Conservation (phyloP, 768 basidiomycete species). For the Kwoniella mangroviensis region DNA sequence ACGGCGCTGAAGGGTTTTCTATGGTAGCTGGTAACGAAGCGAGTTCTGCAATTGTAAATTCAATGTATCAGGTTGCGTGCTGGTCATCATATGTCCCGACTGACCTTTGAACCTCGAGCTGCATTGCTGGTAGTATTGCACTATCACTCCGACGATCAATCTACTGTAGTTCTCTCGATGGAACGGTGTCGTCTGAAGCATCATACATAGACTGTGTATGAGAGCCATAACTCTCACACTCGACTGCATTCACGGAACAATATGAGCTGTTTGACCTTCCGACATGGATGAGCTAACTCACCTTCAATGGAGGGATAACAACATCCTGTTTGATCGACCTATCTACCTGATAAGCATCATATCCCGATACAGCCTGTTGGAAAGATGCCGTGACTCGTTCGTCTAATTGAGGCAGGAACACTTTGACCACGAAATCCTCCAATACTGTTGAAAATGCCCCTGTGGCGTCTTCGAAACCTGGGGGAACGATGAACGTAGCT, state of each 20-base stretch:
- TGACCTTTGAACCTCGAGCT: conserved; percentile 81
- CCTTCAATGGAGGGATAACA: conserved; percentile 79
- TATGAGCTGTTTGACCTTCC: neutral
- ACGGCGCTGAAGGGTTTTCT: conserved; percentile 57
- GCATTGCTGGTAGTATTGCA: conserved; percentile 94
- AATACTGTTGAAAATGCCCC: conserved; percentile 71
- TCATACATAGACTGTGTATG: conserved; percentile 86
- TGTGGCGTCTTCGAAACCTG: conserved; percentile 60
- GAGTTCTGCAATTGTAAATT: conserved; percentile 58
- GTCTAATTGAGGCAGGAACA: conserved; percentile 92
- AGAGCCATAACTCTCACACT: conserved; percentile 82
- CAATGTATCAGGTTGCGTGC: neutral
- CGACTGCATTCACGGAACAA: conserved; percentile 63
- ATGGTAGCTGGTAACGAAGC: conserved; percentile 57
- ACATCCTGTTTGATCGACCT: conserved; percentile 68
- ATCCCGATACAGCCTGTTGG: conserved; percentile 79
- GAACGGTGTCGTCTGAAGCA: conserved; percentile 90
- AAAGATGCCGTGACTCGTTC: conserved; percentile 88
- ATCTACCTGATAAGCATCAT: conserved; percentile 88
- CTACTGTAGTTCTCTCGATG: conserved; percentile 92
- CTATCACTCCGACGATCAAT: conserved; percentile 89
- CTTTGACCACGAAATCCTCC: conserved; percentile 89
- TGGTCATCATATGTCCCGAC: neutral
- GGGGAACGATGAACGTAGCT: conserved; percentile 43
- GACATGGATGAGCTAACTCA: conserved; percentile 47